phyloP scores from a whole-genome alignment of 1,284 basidiomycete genomes.

The Xerocomus amazonicus region DNA sequence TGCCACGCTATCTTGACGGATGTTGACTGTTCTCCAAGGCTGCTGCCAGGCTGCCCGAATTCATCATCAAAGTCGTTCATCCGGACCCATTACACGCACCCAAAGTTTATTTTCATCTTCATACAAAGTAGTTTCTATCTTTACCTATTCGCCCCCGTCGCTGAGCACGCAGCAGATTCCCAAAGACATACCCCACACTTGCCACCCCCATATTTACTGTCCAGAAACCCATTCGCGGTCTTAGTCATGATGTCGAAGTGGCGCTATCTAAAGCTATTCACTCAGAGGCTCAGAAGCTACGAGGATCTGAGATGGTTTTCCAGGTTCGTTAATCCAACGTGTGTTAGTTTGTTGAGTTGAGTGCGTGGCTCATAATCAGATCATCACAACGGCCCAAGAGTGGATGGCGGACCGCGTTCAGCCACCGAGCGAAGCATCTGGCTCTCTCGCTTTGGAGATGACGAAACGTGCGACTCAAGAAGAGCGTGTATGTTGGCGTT shows the following conservation, averaged over 20 bases:
- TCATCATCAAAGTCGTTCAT: conserved; percentile 66
- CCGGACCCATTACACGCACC: conserved; percentile 50
- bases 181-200: conserved; percentile 70
- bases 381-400: conserved; percentile 63
- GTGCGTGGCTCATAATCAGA: conserved; percentile 36
- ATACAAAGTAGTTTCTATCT: conserved; percentile 54
- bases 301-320: conserved; percentile 72
- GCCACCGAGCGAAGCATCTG: conserved; percentile 55
- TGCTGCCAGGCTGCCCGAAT: conserved; percentile 65
- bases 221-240: conserved; percentile 58
- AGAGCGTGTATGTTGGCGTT: conserved; percentile 45
- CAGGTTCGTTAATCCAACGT: conserved; percentile 42
- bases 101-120: conserved; percentile 60
- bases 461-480: conserved; percentile 62
- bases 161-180: conserved; percentile 47
- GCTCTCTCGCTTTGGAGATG: conserved; percentile 74
- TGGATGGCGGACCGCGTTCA: conserved; percentile 60
- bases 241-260: conserved; percentile 50
- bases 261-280: conserved; percentile 57
- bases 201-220: conserved; percentile 66
- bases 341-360: conserved; percentile 1
- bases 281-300: conserved; percentile 54
- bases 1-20: conserved; percentile 7
- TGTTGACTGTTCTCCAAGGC: conserved; percentile 41
- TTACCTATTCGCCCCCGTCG: background rate